A percentile compares a stretch with the other conserved stretches of the same genome.
Conservation (phyloP, 805 yeast genomes). For the Cephaloascus fragrans region DNA sequence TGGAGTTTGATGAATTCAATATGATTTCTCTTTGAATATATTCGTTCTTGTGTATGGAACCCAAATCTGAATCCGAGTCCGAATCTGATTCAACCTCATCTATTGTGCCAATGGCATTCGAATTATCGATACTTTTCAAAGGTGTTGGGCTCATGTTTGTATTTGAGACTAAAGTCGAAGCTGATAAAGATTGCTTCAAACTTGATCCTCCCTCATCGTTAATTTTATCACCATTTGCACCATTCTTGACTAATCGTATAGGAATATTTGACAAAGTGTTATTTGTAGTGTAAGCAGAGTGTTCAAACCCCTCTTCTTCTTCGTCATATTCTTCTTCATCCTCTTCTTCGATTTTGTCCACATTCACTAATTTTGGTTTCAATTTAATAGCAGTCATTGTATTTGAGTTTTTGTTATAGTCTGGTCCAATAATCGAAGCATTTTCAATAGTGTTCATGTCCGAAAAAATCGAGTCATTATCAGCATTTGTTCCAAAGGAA, state of each 20-base stretch:
- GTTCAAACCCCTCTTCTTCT: slow-evolving; percentile 8
- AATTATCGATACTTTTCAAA: neutral
- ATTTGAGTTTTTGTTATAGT: slow-evolving; percentile 1
- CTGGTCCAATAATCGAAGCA: slow-evolving; percentile 36
- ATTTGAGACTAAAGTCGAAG: neutral
- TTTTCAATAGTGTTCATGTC: slow-evolving; percentile 34
- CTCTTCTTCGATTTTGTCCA: slow-evolving; percentile 35
- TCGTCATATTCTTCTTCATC: slow-evolving; percentile 22
- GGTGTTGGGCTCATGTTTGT: neutral
- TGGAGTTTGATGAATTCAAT: neutral
- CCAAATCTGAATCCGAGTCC: slow-evolving; percentile 1
- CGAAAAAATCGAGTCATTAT: slow-evolving; percentile 25
- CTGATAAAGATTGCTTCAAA: neutral
- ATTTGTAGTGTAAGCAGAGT: neutral
- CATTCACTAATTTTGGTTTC: slow-evolving; percentile 59
- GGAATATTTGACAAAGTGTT: slow-evolving; percentile 2
- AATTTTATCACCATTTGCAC: too few relatives aligned
- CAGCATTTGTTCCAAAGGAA: slow-evolving; percentile 27
- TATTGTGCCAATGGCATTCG: neutral
- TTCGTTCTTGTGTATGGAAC: neutral
- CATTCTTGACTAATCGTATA: neutral
- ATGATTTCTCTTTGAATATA: neutral
- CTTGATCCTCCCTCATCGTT: too few relatives aligned
- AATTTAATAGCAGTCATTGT: slow-evolving; percentile 73
- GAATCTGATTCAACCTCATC: neutral